phyloP scores from a whole-genome alignment of 2,329 filamentous ascomycete species.

The Stachybotrys echinatus region DNA sequence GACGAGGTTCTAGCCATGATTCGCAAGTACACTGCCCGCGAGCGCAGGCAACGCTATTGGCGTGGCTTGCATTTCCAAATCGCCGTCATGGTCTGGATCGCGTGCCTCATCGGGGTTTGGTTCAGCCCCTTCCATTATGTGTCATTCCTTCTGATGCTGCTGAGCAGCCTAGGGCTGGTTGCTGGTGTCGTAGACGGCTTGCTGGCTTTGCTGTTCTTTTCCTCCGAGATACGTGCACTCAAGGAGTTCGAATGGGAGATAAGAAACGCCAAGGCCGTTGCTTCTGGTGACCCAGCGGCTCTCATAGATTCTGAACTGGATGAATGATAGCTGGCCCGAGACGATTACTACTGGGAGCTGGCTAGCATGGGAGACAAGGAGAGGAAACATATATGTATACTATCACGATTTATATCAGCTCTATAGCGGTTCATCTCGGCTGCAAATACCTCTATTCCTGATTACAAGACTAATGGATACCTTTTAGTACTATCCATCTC shows the following conservation, averaged over 20 bases:
- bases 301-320: slow-evolving; percentile 11
- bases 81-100: slow-evolving; percentile 63
- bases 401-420: too few species aligned
- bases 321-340: slow-evolving; percentile 3
- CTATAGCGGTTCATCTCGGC: too few species aligned
- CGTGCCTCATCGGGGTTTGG: slow-evolving; percentile 78
- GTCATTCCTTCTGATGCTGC: slow-evolving; percentile 71
- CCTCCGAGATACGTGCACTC: slow-evolving; percentile 73
- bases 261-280: slow-evolving; percentile 53
- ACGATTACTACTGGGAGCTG: too few species aligned
- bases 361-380: too few species aligned
- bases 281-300: slow-evolving; percentile 21
- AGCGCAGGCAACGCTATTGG: slow-evolving; percentile 65
- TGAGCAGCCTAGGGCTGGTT: slow-evolving; percentile 72
- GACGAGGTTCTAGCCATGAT: slow-evolving; percentile 71
- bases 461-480: too few species aligned
- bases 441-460: too few species aligned
- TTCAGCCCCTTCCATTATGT: slow-evolving; percentile 74
- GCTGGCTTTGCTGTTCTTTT: slow-evolving; percentile 82
- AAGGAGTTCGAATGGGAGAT: slow-evolving; percentile 96
- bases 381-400: too few species aligned
- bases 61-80: slow-evolving; percentile 69
- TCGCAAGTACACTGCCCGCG: slow-evolving; percentile 61
- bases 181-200: slow-evolving; percentile 79
- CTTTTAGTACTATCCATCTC: too few species aligned